phyloP scores from a whole-genome alignment of 257 asterid genomes.

The Henckelia pumila region DNA sequence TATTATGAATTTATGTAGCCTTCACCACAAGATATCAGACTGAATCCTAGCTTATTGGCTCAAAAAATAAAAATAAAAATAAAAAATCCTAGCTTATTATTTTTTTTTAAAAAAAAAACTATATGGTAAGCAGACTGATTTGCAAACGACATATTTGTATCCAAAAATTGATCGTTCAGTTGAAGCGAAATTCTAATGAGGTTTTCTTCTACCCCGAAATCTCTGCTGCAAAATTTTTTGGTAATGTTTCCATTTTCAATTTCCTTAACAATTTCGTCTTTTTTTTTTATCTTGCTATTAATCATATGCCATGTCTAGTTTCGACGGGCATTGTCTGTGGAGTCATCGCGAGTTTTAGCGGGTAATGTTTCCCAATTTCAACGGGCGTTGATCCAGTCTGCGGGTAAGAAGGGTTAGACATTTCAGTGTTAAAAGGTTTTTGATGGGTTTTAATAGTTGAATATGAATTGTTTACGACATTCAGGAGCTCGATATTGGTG shows the following conservation, averaged over 20 bases:
- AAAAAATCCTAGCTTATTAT: too few species aligned
- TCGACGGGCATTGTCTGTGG: constrained; percentile 31
- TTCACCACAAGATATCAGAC: too few species aligned
- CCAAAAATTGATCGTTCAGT: too few species aligned
- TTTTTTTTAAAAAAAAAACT: too few species aligned
- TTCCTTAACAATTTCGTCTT: neutral
- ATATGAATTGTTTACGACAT: constrained; percentile 18
- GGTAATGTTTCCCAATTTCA: constrained; percentile 34
- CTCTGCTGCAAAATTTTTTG: constrained; percentile 35
- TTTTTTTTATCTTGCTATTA: neutral
- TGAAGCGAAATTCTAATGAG: neutral
- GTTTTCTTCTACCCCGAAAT: constrained; percentile 37
- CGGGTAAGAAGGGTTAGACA: constrained; percentile 41
- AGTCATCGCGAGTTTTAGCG: constrained; percentile 30
- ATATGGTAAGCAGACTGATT: too few species aligned
- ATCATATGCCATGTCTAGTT: constrained; percentile 28
- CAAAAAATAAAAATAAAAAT: too few species aligned
- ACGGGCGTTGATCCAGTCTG: constrained; percentile 35
- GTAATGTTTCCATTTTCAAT: constrained; percentile 31
- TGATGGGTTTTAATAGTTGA: constrained; percentile 7
- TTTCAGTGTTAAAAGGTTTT: neutral
- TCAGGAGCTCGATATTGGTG: constrained; percentile 36
- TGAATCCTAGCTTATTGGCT: too few species aligned
- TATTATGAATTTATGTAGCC: too few species aligned
- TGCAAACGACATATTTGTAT: too few species aligned